Percentiles rank a stretch among this genome's conserved stretches.
Conservation (phyloP, 805 yeast species). For the Saccharomycopsis sp. region DNA sequence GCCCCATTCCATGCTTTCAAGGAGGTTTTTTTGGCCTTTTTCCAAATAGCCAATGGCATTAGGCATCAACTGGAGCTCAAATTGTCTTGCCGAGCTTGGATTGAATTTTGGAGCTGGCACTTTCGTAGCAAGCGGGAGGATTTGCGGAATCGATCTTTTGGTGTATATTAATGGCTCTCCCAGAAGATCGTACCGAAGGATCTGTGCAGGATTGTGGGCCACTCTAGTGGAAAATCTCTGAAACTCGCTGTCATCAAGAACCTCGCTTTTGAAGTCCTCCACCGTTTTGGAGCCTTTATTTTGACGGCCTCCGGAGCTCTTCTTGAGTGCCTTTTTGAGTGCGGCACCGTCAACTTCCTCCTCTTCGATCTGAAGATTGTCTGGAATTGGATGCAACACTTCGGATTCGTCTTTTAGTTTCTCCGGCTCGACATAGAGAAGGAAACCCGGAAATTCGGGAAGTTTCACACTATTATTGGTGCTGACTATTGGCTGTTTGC, state of each 20-base stretch:
- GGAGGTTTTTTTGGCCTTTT: conserved; percentile 35
- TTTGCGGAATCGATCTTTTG: conserved; percentile 45
- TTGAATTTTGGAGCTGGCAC: conserved; percentile 58
- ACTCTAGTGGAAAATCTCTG: conserved; percentile 70
- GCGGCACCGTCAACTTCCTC: conserved; percentile 35
- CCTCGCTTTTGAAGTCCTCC: conserved; percentile 39
- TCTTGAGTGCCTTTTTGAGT: conserved; percentile 24
- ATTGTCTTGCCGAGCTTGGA: conserved; percentile 45
- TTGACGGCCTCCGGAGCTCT: neutral
- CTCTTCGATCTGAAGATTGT: conserved; percentile 46
- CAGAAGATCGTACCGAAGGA: conserved; percentile 74
- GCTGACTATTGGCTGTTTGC: conserved; percentile 24
- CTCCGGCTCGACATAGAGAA: conserved; percentile 70
- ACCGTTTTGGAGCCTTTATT: conserved; percentile 27
- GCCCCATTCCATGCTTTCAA: conserved; percentile 96
- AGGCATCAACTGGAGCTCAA: conserved; percentile 94
- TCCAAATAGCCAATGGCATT: conserved; percentile 82
- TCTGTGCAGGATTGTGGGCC: conserved; percentile 79
- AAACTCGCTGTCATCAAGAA: conserved; percentile 70
- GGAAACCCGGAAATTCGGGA: conserved; percentile 57
- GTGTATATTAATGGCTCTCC: conserved; percentile 75
- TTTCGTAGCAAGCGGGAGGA: conserved; percentile 30
- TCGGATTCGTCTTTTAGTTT: conserved; percentile 41
- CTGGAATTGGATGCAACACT: conserved; percentile 44
- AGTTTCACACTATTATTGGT: conserved; percentile 26